Base-by-base conservation (phyloP, 2,329 filamentous ascomycete genomes). In the Monosporascus sp. region DNA sequence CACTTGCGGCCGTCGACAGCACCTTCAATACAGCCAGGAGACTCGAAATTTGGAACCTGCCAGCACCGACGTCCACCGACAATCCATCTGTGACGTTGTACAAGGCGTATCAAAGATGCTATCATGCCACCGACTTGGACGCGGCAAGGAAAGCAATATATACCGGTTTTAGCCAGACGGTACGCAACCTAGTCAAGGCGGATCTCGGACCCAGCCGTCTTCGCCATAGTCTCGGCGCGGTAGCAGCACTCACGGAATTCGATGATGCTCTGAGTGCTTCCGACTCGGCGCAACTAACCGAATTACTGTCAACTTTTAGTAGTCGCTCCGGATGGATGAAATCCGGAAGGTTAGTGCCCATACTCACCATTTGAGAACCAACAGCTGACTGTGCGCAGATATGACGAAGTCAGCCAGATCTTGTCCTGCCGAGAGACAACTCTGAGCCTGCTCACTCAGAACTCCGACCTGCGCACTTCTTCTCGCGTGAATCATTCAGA, bases 21-120 rank as follows among this genome's bases (percentile, higher is more conserved):
- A 90, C 90, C 51, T 87, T 96, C 58, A 81, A 84, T 51, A 90
- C 89, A 6, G 91, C 92, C 20, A 82, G 89, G 55, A 88, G 87
- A 59, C 76, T 97, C 17, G 91, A 94, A 60, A 87, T 93, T 63
- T 99, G 94, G 94, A 92, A 97, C 66, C 78, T 97, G 20, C 88
- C 89, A 16, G 85, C 86, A 0, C 89, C 91, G 1, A 75, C 78
- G 7, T 73, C 78, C 3, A 81, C 79, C 48, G 75, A 79, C 14
- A 86, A 82, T 31, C 82, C 87, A 52, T 78, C 86, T 1, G 85
- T 87, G 3, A 86, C 83, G 1, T 75, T 93, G 1, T 97, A 95
- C 72, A 88, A 86, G 62, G 84, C 85, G 0, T 91, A 95, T 55
- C 91, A 96, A 67, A 83, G 84, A 22, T 78, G 97, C 55, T 82